phyloP scores from a whole-genome alignment of 2,329 filamentous ascomycete genomes.

The Nakataea oryzae region DNA sequence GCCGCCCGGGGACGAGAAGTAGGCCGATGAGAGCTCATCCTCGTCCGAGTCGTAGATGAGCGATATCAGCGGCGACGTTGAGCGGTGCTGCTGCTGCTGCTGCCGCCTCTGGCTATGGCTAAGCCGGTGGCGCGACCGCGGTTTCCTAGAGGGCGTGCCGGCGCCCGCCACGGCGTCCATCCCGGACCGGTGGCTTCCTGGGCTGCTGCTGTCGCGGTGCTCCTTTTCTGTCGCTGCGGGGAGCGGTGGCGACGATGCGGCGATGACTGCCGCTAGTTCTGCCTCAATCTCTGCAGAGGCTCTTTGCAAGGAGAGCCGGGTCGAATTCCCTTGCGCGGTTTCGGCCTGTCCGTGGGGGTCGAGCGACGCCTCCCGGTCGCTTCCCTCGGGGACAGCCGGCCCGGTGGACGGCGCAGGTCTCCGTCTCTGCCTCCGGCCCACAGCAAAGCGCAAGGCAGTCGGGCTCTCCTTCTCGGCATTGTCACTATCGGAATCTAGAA shows the following conservation, averaged over 20 bases:
- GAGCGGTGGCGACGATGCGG: not conserved
- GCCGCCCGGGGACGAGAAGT: not conserved
- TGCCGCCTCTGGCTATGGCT: not conserved
- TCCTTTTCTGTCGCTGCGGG: too few species aligned
- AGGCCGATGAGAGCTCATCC: slow-evolving; percentile 25
- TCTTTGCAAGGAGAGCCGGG: not conserved
- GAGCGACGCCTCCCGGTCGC: not conserved
- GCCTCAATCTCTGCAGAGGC: not conserved
- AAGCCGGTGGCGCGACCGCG: not conserved
- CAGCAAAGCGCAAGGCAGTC: too few species aligned
- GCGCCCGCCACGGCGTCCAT: not conserved
- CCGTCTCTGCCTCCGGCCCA: not conserved
- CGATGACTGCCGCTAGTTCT: not conserved
- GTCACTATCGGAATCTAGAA: not conserved
- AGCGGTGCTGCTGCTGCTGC: not conserved
- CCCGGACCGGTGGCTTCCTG: not conserved
- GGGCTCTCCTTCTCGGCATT: not conserved
- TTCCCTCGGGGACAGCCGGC: not conserved
- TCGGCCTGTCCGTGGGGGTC: too few species aligned
- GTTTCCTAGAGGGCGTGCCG: not conserved
- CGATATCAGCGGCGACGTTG: slow-evolving; percentile 21
- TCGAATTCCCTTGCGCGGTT: too few species aligned
- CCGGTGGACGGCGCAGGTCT: not conserved
- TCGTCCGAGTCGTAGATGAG: slow-evolving; percentile 27
- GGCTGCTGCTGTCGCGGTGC: too few species aligned